Evolutionary conservation across 2,329 filamentous ascomycete species (phyloP), one percentile per base, ranked within the genome.

Genomic region (Diplodia scrobiculata): DNA sequence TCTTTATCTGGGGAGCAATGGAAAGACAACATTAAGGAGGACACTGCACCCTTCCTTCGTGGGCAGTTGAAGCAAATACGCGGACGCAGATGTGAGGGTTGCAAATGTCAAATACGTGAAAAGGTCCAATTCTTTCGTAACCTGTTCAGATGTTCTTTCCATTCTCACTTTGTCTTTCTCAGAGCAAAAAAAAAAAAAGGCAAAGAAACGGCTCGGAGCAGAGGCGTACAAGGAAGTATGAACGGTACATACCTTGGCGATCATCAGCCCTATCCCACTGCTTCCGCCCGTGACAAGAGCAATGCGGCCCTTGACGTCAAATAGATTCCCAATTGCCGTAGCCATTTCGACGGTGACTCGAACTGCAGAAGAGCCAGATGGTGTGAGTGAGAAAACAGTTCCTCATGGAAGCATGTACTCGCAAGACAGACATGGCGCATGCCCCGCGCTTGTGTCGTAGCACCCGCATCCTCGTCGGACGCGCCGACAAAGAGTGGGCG

Each of bases 191-290:
- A 54, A 25, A 21, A 36, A 54, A 54, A 54, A 25, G 1, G 11
- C 5, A n/a, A 54, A 55, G 21, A 7, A 9, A 32, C 14, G 25
- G 4, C n/a, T 25, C 25, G 25, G 3, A 25, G 25, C 3, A 25
- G 25, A 25, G 4, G 25, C 25, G 25, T 25, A 25, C 25, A 25
- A 25, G 25, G 17, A 32, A 14, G 47, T 2, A 10, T 58, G 21
- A 7, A 41, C 7, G 9, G 27, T 63, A 41, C 45, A 41, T 38
- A 66, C 67, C 64, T 66, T 68, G 14, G 55, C 48, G 29, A 68
- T 67, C 67, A 68, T 68, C 19, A 67, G 27, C 21, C 67, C 65
- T 21, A 68, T 54, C 19, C 67, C 65, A 55, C 65, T 67, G 21
- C 48, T 67, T 21, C 67, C 65, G 17, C 67, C 65, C 1, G 67